These are phyloP conservation scores for Zygosaccharomyces bailii DNA, from an alignment of 805 yeast species.

Conservation along the genomic window DNA sequence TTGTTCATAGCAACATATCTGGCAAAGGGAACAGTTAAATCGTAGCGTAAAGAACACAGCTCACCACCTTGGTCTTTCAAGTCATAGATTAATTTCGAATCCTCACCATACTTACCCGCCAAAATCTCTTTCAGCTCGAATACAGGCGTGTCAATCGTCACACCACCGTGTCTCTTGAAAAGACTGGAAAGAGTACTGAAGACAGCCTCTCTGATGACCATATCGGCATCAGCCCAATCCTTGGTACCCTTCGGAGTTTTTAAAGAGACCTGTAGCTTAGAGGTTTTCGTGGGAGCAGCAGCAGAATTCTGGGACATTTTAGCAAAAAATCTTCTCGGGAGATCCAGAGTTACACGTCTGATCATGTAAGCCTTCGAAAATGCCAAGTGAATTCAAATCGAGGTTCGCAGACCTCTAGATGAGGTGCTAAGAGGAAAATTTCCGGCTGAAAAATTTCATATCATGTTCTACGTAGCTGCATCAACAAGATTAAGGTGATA, in stretches of 20 bases:
- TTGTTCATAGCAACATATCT: conserved; percentile 96
- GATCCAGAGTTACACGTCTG: neutral
- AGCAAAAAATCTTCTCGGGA: conserved; percentile 7
- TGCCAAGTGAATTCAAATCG: neutral
- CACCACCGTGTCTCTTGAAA: conserved; percentile 96
- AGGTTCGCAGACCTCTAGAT: neutral
- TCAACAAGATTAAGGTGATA: neutral
- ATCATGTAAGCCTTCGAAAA: conserved; percentile 3
- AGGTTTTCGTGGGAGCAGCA: conserved; percentile 35
- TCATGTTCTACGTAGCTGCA: conserved; percentile 11
- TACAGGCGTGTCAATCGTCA: conserved; percentile 97
- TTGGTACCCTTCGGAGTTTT: conserved; percentile 97
- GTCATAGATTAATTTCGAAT: conserved; percentile 92
- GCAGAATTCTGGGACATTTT: conserved; percentile 22
- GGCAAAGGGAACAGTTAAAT: conserved; percentile 97
- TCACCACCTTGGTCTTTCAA: conserved; percentile 99
- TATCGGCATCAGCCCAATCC: conserved; percentile 98
- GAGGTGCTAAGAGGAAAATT: conserved; percentile 1
- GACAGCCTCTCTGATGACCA: conserved; percentile 89
- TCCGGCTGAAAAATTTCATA: conserved; percentile 12
- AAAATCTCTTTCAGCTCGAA: conserved; percentile 93
- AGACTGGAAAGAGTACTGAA: conserved; percentile 67
- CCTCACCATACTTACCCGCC: conserved; percentile 98
- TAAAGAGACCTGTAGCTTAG: conserved; percentile 63
- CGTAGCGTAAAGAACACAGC: conserved; percentile 90